Conservation (phyloP, 345 rosid genomes). For the Ailanthus altissimus region DNA sequence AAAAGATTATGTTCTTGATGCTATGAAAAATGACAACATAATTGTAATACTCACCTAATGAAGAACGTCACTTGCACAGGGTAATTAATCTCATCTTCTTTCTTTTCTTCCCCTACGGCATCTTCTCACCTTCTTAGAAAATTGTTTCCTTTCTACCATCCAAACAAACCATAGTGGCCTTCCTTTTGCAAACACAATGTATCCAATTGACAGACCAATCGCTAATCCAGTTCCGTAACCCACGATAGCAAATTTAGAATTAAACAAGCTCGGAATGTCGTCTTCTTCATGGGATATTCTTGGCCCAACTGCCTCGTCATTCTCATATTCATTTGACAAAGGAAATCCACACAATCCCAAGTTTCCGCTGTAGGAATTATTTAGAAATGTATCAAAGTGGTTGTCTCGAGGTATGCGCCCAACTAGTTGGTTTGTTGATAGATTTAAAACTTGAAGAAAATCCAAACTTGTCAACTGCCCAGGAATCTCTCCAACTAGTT, state of each 20-base stretch:
- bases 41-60: not conserved
- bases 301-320: not conserved
- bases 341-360: conserved; percentile 17
- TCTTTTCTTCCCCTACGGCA: no score
- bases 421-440: not conserved
- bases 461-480: not conserved
- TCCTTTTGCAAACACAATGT: not conserved
- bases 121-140: not conserved
- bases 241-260: not conserved
- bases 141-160: not conserved
- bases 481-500: conserved; percentile 19
- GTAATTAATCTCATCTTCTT: no score
- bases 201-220: not conserved
- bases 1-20: no score
- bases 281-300: not conserved
- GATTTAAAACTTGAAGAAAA: not conserved
- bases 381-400: not conserved
- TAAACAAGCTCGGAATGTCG: not conserved
- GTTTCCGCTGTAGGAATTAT: conserved; percentile 11
- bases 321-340: not conserved
- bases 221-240: not conserved
- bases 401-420: conserved; percentile 11
- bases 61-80: conserved; percentile 9
- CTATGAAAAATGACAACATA: not conserved
- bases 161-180: not conserved